These are phyloP conservation scores for Aspergillus fumigatus DNA, from an alignment of 2,329 filamentous ascomycete genomes.

Conservation along the genomic window DNA sequence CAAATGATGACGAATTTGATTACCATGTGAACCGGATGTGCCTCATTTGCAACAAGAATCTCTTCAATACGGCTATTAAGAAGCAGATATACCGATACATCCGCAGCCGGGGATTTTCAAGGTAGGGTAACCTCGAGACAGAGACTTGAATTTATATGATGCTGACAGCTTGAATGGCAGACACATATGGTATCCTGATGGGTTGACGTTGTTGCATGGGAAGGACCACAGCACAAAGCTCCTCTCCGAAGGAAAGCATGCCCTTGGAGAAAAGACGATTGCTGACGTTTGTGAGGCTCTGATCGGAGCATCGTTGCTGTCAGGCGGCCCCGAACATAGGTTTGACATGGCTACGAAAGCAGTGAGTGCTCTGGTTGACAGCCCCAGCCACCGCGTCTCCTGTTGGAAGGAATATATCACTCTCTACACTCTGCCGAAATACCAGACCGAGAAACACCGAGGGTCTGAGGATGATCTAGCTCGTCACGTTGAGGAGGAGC, in stretches of 20 bases:
- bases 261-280: conserved; percentile 79
- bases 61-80: conserved; percentile 71
- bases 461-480: conserved; percentile 67
- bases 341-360: conserved; percentile 60
- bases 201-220: conserved; percentile 67
- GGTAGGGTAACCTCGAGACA: conserved; percentile 38
- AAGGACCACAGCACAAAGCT: conserved; percentile 56
- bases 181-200: conserved; percentile 83
- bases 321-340: conserved; percentile 45
- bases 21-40: conserved; percentile 90
- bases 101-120: conserved; percentile 75
- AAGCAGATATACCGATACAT: conserved; percentile 68
- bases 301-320: conserved; percentile 75
- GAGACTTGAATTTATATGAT: not conserved
- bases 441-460: conserved; percentile 60
- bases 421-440: conserved; percentile 64
- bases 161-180: conserved; percentile 30
- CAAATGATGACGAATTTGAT: conserved; percentile 74
- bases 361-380: conserved; percentile 58
- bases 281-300: conserved; percentile 93
- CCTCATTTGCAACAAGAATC: conserved; percentile 84
- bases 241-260: conserved; percentile 49
- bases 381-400: conserved; percentile 63
- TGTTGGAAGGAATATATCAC: conserved; percentile 69
- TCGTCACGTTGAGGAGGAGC: conserved; percentile 55